Conservation (phyloP, 192 early-diverging fungal genomes). For the Coemansia sp. region DNA sequence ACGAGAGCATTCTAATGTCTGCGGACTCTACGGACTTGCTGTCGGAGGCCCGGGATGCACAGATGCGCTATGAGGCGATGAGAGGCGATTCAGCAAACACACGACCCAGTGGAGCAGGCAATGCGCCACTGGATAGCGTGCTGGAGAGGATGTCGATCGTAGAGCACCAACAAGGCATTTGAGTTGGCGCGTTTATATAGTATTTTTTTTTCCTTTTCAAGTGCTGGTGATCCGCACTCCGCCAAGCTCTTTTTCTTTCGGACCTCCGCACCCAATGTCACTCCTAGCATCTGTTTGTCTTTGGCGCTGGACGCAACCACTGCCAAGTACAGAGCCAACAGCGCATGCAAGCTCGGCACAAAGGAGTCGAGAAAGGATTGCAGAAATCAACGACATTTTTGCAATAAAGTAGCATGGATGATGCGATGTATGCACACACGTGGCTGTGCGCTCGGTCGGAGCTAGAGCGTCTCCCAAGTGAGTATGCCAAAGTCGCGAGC, state of each 20-base stretch:
- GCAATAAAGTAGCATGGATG: too few relatives aligned
- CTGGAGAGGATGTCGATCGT: constrained; percentile 14
- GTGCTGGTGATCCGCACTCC: not conserved
- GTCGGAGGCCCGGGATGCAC: constrained; percentile 41
- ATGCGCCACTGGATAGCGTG: not conserved
- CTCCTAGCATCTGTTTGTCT: not conserved
- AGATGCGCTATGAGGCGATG: constrained; percentile 34
- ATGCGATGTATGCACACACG: too few relatives aligned
- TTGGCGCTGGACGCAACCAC: not conserved
- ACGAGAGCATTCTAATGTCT: constrained; percentile 72
- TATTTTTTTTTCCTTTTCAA: too few relatives aligned
- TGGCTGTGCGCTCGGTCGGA: not conserved
- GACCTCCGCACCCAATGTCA: not conserved
- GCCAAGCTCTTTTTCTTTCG: too few relatives aligned
- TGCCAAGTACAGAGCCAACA: not conserved
- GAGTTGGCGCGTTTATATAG: too few relatives aligned
- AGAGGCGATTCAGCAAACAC: not conserved
- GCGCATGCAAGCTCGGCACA: not conserved
- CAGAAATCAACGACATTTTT: constrained; percentile 5
- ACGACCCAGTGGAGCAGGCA: not conserved
- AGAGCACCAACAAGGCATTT: constrained; percentile 4
- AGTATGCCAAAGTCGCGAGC: too few relatives aligned
- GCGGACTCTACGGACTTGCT: constrained; percentile 45
- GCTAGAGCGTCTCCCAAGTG: not conserved
- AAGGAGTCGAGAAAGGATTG: not conserved